These are phyloP conservation scores for Melanomma pulvis-pyrius DNA, from an alignment of 495 filamentous ascomycete species.

Conservation along the genomic window DNA sequence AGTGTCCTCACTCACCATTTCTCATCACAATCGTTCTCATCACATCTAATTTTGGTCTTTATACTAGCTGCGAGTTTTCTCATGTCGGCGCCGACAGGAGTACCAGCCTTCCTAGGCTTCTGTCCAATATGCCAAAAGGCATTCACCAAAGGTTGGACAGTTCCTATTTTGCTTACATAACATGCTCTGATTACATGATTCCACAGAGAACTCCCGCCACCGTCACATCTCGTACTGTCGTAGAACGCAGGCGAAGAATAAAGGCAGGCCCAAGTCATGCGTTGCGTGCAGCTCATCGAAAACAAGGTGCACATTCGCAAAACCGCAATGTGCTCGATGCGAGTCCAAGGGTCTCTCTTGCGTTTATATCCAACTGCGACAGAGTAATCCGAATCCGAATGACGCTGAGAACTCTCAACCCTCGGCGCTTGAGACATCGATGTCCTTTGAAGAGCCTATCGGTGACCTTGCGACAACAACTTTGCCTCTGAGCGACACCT, in stretches of 20 bases:
- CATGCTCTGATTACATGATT: background rate
- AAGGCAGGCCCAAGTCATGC: background rate
- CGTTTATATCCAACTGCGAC: background rate
- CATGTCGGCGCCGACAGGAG: background rate
- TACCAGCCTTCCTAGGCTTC: background rate
- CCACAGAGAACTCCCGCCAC: background rate
- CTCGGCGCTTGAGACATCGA: background rate
- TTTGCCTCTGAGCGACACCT: too few species aligned
- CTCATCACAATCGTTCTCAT: too few species aligned
- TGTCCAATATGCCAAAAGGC: background rate
- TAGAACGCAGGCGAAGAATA: background rate
- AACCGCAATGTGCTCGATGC: constrained; percentile 3
- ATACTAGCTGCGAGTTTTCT: too few species aligned
- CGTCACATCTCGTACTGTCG: constrained; percentile 7
- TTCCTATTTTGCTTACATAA: background rate
- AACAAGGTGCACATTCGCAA: background rate
- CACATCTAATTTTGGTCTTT: too few species aligned
- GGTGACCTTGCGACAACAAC: too few species aligned
- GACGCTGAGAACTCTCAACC: background rate
- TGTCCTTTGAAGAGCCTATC: too few species aligned
- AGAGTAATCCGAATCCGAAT: background rate
- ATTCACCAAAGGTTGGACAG: background rate
- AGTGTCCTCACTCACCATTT: too few species aligned
- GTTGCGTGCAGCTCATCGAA: background rate
- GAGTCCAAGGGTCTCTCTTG: background rate